Evolutionary conservation across 306 rosid species (phyloP).

Genomic region (Cicer cuneatum): DNA sequence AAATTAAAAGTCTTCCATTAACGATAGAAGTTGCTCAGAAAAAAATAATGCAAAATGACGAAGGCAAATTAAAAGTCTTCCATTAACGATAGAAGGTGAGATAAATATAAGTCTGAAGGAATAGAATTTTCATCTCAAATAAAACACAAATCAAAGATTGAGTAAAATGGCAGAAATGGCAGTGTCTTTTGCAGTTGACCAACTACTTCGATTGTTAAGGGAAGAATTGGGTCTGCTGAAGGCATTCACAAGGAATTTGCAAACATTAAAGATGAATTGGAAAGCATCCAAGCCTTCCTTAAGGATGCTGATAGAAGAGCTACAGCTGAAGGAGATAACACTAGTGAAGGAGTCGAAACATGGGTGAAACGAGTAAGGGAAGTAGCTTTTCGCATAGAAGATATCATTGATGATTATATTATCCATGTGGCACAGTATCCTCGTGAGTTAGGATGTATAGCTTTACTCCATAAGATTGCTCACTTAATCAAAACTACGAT

Average conservation of each 20-base stretch:
- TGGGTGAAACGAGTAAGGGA: too few species aligned
- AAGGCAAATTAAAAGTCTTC: too few species aligned
- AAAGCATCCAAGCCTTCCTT: background rate
- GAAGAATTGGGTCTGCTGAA: background rate
- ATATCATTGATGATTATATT: background rate
- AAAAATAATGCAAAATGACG: too few species aligned
- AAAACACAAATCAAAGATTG: too few species aligned
- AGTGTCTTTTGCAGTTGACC: background rate
- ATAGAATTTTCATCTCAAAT: too few species aligned
- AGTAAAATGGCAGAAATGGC: background rate
- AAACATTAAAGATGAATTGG: background rate
- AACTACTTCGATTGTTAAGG: background rate
- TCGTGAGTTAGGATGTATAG: background rate
- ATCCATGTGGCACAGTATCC: background rate
- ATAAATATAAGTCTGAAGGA: too few species aligned
- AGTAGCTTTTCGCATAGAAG: background rate
- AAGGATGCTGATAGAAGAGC: background rate
- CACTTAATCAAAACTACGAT: background rate
- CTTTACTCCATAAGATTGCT: background rate
- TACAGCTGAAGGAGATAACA: too few species aligned
- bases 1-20: too few species aligned
- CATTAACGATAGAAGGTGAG: too few species aligned
- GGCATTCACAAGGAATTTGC: background rate
- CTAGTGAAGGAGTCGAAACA: too few species aligned
- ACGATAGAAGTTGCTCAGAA: too few species aligned